Base-by-base conservation (phyloP, 352 stramenopile genomes). In the Hyaloperonospora arabidopsidis region DNA sequence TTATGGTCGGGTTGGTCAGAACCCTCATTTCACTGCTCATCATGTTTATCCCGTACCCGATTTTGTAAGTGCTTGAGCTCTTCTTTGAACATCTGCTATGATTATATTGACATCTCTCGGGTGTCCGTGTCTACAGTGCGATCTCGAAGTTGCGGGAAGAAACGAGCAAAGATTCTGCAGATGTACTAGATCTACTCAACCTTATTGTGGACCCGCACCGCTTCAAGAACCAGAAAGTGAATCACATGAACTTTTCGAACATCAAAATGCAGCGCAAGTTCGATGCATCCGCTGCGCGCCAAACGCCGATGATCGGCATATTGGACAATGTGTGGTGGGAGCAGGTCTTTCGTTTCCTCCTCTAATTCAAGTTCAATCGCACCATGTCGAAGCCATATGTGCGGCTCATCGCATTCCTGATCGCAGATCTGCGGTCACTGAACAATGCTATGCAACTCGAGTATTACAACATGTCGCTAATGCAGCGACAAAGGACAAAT, bases 141-240 rank as follows among this genome's bases (percentile, higher is more conserved):
- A 89, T 86, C 49, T 63, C 49, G 0, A 67, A 68, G 8, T 59
- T 91, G 12, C 72, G 74, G 10, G 50, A 67, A 2, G 76, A 91
- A 47, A 84, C 75, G 0, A 54, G 44, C 13, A 59, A 78, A 8
- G 68, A 66, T 0, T 72, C 72, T 4, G 73, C 70, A 0, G 79
- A 87, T 45, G 74, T 91, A n/a, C 36, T 86, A 5, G 81, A 89
- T 34, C 55, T 91, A 23, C 70, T 89, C 10, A 89, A 91, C 50
- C 68, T 91, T 54, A 87, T 91, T 50, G 67, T 91, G 4, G 81
- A 91, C 55, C 84, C 79, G 36, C 89, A 91, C 67, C 89, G 81
- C 54, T 91, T 91, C 67, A 87, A 88, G 66, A 88, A 87, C 70
- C 89, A 89, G 65, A 87, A 89, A 47, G 64, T 87, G 22, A 76